These are phyloP conservation scores for Chlamydomonas sphaeroides DNA, from an alignment of 139 green algal species.

Conservation along the genomic window DNA sequence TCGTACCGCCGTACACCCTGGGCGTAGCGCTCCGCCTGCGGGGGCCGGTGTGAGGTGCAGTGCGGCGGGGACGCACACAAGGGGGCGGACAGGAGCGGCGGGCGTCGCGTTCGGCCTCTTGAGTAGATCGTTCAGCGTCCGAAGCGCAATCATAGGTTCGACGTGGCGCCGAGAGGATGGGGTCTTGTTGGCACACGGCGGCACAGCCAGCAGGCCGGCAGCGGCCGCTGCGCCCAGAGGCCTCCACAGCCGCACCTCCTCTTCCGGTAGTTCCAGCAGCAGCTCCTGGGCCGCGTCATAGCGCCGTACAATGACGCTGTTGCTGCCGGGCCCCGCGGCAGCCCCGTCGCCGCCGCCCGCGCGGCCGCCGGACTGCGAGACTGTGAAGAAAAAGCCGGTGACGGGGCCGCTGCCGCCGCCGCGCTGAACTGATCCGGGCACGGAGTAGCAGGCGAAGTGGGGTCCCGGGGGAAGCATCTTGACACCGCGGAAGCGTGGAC, in stretches of 20 bases:
- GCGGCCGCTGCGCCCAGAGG: too few species aligned
- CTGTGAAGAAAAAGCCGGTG: constrained; percentile 64
- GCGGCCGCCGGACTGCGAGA: neutral
- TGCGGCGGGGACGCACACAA: too few species aligned
- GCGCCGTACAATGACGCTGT: constrained; percentile 62
- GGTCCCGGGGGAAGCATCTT: constrained; percentile 92
- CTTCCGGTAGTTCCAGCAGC: constrained; percentile 69
- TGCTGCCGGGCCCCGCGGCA: neutral
- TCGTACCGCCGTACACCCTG: constrained; percentile 74
- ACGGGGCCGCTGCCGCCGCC: constrained; percentile 54
- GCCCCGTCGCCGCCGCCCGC: neutral
- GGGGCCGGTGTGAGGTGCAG: too few species aligned
- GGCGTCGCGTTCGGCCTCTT: too few species aligned
- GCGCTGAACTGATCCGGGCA: constrained; percentile 1
- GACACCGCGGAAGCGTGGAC: constrained; percentile 84
- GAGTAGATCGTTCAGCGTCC: too few species aligned
- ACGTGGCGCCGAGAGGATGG: too few species aligned
- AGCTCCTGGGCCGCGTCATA: constrained; percentile 71
- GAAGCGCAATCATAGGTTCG: too few species aligned
- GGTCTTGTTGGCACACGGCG: too few species aligned
- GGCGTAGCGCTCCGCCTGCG: constrained; percentile 63
- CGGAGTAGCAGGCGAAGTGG: constrained; percentile 83
- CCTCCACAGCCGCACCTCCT: constrained; percentile 70
- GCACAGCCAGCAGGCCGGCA: too few species aligned
- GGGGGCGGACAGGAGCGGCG: too few species aligned